These are phyloP conservation scores for Pseudoneurospora amorphoporcata DNA, from an alignment of 495 filamentous ascomycete species.

Conservation along the genomic window DNA sequence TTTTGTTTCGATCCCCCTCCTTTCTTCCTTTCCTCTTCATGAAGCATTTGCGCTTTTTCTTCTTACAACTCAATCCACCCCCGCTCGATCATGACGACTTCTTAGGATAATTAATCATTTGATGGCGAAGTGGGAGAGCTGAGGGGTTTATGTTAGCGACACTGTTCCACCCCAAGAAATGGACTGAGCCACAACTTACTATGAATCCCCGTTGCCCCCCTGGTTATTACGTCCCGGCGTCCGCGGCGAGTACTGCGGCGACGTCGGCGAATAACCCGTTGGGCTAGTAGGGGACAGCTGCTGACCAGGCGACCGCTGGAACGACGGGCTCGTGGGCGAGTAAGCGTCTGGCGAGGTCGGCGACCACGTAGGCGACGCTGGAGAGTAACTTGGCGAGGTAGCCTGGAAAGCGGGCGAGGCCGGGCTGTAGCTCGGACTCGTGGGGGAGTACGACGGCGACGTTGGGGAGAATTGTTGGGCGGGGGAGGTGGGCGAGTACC, in stretches of 20 bases:
- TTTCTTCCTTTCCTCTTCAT: background rate
- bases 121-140: slow-evolving; percentile 27
- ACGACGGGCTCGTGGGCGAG: slow-evolving; percentile 65
- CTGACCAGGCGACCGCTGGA: slow-evolving; percentile 47
- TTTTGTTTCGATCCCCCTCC: background rate
- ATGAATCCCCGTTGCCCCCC: slow-evolving; percentile 24
- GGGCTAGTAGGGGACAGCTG: slow-evolving; percentile 45
- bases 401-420: slow-evolving; percentile 56
- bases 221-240: slow-evolving; percentile 26
- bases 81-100: background rate
- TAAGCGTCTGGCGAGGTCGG: slow-evolving; percentile 61
- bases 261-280: slow-evolving; percentile 39
- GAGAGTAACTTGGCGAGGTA: slow-evolving; percentile 55
- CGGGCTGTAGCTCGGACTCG: slow-evolving; percentile 48
- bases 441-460: slow-evolving; percentile 60
- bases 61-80: background rate
- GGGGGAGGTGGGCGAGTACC: slow-evolving; percentile 54
- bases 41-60: background rate
- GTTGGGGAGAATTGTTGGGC: slow-evolving; percentile 44
- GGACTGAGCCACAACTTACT: slow-evolving; percentile 17
- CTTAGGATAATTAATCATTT: slow-evolving; percentile 15
- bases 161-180: background rate
- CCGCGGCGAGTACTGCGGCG: slow-evolving; percentile 34
- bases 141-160: background rate
- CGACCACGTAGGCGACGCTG: slow-evolving; percentile 61